phyloP scores from a whole-genome alignment of 1,284 basidiomycete species.

The Pseudozyma pruni region DNA sequence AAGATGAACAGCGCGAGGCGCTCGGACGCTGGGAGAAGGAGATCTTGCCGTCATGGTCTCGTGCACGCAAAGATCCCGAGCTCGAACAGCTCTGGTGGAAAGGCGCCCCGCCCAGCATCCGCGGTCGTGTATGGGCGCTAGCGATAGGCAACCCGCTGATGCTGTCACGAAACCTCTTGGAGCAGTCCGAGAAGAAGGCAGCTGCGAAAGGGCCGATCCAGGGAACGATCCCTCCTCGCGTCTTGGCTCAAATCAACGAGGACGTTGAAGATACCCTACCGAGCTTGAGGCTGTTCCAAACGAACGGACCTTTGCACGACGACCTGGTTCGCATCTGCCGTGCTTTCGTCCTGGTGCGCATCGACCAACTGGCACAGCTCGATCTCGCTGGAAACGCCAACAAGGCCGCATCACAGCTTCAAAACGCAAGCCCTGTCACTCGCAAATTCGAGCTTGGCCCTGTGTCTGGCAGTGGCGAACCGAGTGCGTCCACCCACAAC shows the following conservation, averaged over 20 bases:
- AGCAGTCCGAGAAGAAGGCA: conserved; percentile 28
- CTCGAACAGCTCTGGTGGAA: conserved; percentile 88
- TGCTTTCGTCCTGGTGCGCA: conserved; percentile 89
- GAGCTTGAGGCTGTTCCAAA: conserved; percentile 85
- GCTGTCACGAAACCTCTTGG: conserved; percentile 70
- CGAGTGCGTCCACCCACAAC: too few species aligned
- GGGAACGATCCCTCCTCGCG: conserved; percentile 53
- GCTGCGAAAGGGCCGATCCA: conserved; percentile 3
- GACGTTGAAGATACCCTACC: conserved; percentile 86
- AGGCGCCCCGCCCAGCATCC: conserved; percentile 85
- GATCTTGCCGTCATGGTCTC: conserved; percentile 84
- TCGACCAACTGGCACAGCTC: conserved; percentile 75
- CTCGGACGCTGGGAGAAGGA: conserved; percentile 80
- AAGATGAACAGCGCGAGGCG: conserved; percentile 73
- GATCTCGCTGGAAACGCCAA: conserved; percentile 34
- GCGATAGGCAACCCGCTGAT: conserved; percentile 89
- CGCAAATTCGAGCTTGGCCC: conserved; percentile 7
- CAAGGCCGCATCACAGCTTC: conserved; percentile 15
- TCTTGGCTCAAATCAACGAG: conserved; percentile 78
- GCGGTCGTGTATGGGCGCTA: conserved; percentile 86
- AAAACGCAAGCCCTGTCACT: conserved; percentile 6
- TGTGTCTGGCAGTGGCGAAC: not conserved
- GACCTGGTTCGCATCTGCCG: conserved; percentile 87
- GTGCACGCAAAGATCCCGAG: conserved; percentile 75
- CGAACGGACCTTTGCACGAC: conserved; percentile 81